A percentile compares a stretch with the other conserved stretches of the same genome.
phyloP scores from a whole-genome alignment of 495 filamentous ascomycete species.

The Penicillium coffeae region DNA sequence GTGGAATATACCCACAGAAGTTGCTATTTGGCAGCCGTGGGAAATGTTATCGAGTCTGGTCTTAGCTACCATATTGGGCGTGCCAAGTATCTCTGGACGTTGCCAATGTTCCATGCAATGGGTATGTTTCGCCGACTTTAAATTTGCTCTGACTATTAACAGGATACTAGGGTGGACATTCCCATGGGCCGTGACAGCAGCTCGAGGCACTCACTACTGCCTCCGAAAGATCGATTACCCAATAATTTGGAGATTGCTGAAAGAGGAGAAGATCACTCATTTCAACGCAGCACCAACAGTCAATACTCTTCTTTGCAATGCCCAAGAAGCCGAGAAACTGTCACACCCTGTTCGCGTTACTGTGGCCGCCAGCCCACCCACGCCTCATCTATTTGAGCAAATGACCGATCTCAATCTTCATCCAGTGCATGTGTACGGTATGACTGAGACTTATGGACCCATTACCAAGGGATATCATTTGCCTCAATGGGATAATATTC shows the following conservation, averaged over 20 bases:
- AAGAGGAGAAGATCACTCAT: conserved; percentile 81
- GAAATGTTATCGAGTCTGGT: conserved; percentile 82
- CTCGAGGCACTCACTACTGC: conserved; percentile 91
- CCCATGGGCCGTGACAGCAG: conserved; percentile 85
- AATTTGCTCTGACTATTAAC: no score
- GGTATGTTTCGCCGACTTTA: no score
- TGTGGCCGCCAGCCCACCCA: conserved; percentile 88
- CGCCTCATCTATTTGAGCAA: conserved; percentile 81
- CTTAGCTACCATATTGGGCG: conserved; percentile 65
- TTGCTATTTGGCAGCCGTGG: conserved; percentile 78
- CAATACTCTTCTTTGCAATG: conserved; percentile 84
- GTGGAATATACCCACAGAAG: conserved; percentile 90
- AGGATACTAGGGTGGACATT: conserved; percentile 76
- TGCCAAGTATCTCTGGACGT: conserved; percentile 84
- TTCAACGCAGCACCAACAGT: conserved; percentile 96
- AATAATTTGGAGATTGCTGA: conserved; percentile 83
- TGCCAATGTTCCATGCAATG: conserved; percentile 95
- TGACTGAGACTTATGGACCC: conserved; percentile 95
- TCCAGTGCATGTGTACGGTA: conserved; percentile 91
- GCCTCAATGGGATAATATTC: conserved; percentile 72
- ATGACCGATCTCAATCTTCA: conserved; percentile 86
- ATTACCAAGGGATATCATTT: conserved; percentile 91
- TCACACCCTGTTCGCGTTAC: conserved; percentile 76
- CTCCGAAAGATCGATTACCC: conserved; percentile 93
- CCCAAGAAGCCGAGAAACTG: conserved; percentile 64